Evolutionary conservation across 306 rosid species (phyloP), one percentile per base, ranked within the genome.

Genomic region (Medicago ruthenica): DNA sequence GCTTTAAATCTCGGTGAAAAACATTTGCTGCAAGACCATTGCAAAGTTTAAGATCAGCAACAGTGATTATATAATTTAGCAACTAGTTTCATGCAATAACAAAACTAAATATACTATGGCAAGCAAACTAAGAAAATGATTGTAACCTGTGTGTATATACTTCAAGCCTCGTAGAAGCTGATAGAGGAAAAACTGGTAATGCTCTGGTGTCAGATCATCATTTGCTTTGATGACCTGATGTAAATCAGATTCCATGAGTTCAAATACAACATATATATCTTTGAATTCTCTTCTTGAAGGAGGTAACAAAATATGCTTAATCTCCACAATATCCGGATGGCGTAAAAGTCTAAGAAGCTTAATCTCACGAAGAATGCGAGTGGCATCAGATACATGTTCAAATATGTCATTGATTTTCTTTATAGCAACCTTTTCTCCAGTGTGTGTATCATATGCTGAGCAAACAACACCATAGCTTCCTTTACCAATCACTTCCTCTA

Each of bases 381-480:
- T 96, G 58, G 99, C 97, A 72, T 96, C 99, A 39, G 99, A 96
- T 50, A 96, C 99, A 71, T 96, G 99, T 79, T 96, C 99, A 80
- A 96, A 96, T 82, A 96, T 96, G 82, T 96, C 99, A 66, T 96
- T 96, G 81, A 96, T 96, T 83, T 96, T 96, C 88, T 96, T 96
- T 51, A 96, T 96, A 7, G 99, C 99, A 37, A 96, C 99, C 77
- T 96, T 96, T 31, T 96, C 99, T 47, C 98, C 97, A 7, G 91
- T 85, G 72, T 90, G 98, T 44, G 94, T 74, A 84, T 96, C 98
- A 70, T 86, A 96, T 70, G 99, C 98, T 71, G 99, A 96, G 81
- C 99, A 96, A 76, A 96, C 99, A 80, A 96, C 98, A 24, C 99
- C 99, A 79, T 96, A 96, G 84, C 98, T 92, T 88, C 98, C 99